Evolutionary conservation across 352 stramenopile genomes (phyloP), one percentile per base, ranked within the genome.

Genomic region (Phytopythium chamaehyphon): DNA sequence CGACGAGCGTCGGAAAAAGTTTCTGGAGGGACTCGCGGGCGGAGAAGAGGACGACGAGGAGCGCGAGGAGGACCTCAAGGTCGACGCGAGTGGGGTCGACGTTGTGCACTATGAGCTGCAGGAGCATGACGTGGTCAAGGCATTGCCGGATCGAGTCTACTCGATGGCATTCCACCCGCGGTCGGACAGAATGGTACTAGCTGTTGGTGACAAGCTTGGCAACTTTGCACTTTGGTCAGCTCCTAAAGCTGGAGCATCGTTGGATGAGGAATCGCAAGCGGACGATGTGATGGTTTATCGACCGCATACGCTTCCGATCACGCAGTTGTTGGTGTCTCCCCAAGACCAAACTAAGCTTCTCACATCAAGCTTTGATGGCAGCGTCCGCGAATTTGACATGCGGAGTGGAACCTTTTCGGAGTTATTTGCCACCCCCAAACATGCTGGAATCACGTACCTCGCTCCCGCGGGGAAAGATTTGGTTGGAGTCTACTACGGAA

Each of bases 101-200:
- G 59, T 62, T 0, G 55, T 87, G 18, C 26, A 45, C 11, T 95
- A 91, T 43, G 38, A 57, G 1, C 46, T 96, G 22, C 42, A 54
- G 15, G 55, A 66, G 16, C 43, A 62, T 0, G 85, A 93, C 65
- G 67, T 95, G 4, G 71, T 77, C 36, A 95, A 95, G 59, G 78
- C 83, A 1, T 58, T 73, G 15, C 66, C 82, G 15, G 73, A 88
- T 48, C 76, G 86, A 33, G 72, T 96, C 26, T 95, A 90, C 44
- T 79, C 81, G 5, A 59, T 95, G 23, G 75, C 72, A 16, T 86
- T 95, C 63, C 82, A 90, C 37, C 83, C 83, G 7, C 76, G 76
- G 35, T 48, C 57, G 1, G 73, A 88, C 55, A 64, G 77, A 26
- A 50, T 90, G 2, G 54, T 96, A 3, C 64, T 92, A 3, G 79